Percentiles rank a stretch among this genome's conserved stretches.
phyloP scores from a whole-genome alignment of 1,284 basidiomycete species.

The Malassezia sp. region DNA sequence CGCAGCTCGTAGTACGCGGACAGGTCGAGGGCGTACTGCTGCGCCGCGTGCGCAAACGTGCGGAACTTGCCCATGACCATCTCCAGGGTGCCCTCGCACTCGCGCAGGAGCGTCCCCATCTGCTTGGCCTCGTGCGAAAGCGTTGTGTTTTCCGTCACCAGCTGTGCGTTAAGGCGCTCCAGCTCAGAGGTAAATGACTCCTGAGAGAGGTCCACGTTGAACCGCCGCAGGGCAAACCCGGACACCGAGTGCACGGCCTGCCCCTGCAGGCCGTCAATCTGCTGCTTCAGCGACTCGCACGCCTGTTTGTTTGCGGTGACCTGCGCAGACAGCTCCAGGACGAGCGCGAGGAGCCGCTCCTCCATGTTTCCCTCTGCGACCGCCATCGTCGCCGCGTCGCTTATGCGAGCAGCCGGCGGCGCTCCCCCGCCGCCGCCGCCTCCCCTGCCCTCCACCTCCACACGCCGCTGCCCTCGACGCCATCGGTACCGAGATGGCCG shows the following conservation, averaged over 20 bases:
- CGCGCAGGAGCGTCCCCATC: slow-evolving; percentile 71
- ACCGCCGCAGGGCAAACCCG: slow-evolving; percentile 71
- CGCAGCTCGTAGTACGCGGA: slow-evolving; percentile 71
- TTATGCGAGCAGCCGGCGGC: too few species aligned
- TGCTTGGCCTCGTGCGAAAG: slow-evolving; percentile 89
- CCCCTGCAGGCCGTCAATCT: slow-evolving; percentile 44
- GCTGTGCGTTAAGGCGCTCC: slow-evolving; percentile 75
- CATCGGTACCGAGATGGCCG: neutral
- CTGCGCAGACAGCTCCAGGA: slow-evolving; percentile 52
- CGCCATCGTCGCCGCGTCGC: slow-evolving; percentile 16
- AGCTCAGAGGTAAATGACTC: slow-evolving; percentile 86
- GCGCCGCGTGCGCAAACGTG: slow-evolving; percentile 78
- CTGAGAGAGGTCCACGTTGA: slow-evolving; percentile 88
- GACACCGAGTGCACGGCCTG: slow-evolving; percentile 67
- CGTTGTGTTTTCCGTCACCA: slow-evolving; percentile 84
- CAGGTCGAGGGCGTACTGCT: slow-evolving; percentile 77
- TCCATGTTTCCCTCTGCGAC: slow-evolving; percentile 32
- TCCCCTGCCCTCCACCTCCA: neutral
- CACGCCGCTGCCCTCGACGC: neutral
- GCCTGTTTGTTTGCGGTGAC: slow-evolving; percentile 73
- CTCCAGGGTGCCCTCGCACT: slow-evolving; percentile 88
- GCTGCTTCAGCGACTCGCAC: slow-evolving; percentile 60
- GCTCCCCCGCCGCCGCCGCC: neutral
- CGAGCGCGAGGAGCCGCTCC: slow-evolving; percentile 39
- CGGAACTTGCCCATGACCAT: slow-evolving; percentile 94